These are phyloP conservation scores for Herpetomonas samuelpessoai DNA, from an alignment of 208 protist genomes.

Conservation along the genomic window DNA sequence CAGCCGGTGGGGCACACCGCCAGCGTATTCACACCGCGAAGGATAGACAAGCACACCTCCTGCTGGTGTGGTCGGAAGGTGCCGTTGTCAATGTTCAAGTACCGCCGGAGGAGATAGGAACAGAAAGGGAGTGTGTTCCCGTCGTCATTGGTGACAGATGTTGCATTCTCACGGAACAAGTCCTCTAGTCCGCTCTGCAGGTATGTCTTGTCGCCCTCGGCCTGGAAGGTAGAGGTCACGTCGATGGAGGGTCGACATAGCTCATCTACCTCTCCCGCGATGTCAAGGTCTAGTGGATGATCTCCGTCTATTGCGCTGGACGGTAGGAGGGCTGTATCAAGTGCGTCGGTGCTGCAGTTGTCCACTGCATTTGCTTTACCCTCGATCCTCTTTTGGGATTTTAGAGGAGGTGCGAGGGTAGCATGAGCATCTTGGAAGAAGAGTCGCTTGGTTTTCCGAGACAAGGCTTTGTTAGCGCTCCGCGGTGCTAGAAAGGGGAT, in stretches of 20 bases:
- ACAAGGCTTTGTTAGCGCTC: neutral
- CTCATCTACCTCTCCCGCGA: too few species aligned
- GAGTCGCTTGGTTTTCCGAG: neutral
- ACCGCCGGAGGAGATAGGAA: constrained; percentile 44
- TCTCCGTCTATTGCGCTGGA: too few species aligned
- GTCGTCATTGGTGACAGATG: neutral
- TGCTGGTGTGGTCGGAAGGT: constrained; percentile 79
- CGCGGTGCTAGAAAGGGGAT: neutral
- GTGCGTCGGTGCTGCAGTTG: too few species aligned
- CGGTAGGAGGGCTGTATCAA: too few species aligned
- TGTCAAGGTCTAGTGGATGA: too few species aligned
- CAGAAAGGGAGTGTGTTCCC: constrained; percentile 39
- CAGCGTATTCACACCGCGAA: constrained; percentile 75
- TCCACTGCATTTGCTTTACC: too few species aligned
- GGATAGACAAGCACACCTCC: constrained; percentile 64
- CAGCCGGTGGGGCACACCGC: constrained; percentile 94
- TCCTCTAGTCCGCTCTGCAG: constrained; percentile 26
- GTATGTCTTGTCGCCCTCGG: constrained; percentile 31
- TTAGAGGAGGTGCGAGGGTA: too few species aligned
- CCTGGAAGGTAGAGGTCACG: neutral
- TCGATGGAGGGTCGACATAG: too few species aligned
- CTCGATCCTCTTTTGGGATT: too few species aligned
- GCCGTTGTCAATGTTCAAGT: constrained; percentile 51
- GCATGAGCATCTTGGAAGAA: too few species aligned
- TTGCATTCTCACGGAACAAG: constrained; percentile 18